phyloP scores from a whole-genome alignment of 441 rosid genomes.

The Codiaeum variegatum region DNA sequence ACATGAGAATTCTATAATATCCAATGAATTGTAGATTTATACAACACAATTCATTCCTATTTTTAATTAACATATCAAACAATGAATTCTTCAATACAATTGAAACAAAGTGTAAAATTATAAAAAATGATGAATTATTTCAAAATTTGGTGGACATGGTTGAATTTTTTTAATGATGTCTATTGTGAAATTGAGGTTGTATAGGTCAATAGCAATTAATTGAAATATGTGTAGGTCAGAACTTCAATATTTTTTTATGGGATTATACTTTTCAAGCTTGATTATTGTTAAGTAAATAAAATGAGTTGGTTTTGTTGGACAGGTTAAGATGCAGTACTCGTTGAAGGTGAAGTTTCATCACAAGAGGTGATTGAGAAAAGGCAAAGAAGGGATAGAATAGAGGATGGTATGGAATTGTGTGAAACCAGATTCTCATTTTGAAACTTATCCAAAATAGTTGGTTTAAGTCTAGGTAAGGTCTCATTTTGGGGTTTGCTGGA shows the following conservation, averaged over 20 bases:
- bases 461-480: slow-evolving; percentile 27
- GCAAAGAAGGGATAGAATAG: neutral
- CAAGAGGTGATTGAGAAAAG: slow-evolving; percentile 47
- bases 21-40: too few relatives aligned
- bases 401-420: neutral
- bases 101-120: neutral
- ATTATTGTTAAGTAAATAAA: neutral
- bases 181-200: neutral
- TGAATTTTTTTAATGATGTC: neutral
- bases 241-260: neutral
- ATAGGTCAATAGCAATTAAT: neutral
- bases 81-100: too few relatives aligned
- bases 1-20: too few relatives aligned
- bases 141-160: neutral
- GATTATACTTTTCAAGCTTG: neutral
- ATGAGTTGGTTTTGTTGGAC: slow-evolving; percentile 27
- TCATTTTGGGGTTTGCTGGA: slow-evolving; percentile 51
- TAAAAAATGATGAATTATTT: neutral
- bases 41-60: too few relatives aligned
- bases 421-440: neutral
- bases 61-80: too few relatives aligned
- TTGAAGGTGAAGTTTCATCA: slow-evolving; percentile 92
- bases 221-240: neutral
- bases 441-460: neutral
- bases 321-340: slow-evolving; percentile 95